Evolutionary conservation across 176 grass and related monocot genomes (phyloP).

Genomic region (Alloteropsis semialata): DNA sequence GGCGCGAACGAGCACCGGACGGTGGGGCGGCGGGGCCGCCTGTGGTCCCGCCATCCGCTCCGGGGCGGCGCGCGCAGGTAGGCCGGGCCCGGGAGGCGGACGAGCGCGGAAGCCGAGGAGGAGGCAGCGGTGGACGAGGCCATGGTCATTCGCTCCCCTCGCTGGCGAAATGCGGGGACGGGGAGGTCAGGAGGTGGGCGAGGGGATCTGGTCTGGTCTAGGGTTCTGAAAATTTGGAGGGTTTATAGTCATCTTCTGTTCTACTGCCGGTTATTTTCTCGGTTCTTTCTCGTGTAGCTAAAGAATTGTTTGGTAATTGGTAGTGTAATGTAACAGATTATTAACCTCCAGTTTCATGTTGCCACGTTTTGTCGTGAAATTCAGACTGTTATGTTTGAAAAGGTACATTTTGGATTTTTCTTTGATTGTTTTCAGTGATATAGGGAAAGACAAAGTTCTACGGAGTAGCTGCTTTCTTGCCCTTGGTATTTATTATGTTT

Average conservation of each 20-base stretch:
- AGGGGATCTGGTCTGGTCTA: conserved; percentile 21
- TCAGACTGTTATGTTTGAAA: not conserved
- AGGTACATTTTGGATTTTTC: not conserved
- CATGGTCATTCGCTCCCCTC: conserved; percentile 39
- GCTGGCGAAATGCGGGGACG: not conserved
- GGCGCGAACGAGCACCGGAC: conserved; percentile 51
- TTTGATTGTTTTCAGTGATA: not conserved
- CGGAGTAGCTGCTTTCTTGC: too few relatives aligned
- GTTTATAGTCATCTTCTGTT: not conserved
- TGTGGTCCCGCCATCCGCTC: not conserved
- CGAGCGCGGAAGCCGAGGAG: conserved; percentile 31
- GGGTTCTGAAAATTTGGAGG: conserved; percentile 34
- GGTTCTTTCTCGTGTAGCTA: too few relatives aligned
- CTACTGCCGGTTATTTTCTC: not conserved
- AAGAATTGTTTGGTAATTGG: too few relatives aligned
- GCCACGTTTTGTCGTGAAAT: not conserved
- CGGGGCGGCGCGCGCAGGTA: not conserved
- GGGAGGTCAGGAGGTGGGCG: not conserved
- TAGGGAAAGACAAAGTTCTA: too few relatives aligned
- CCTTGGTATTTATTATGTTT: not conserved
- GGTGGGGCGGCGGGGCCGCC: conserved; percentile 27
- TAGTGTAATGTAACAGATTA: too few relatives aligned
- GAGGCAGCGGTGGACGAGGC: conserved; percentile 22
- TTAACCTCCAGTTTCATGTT: not conserved
- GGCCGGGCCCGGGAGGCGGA: conserved; percentile 28